Evolutionary conservation across 108 stramenopile genomes (phyloP).

Genomic region (Chaetoceros muelleri): DNA sequence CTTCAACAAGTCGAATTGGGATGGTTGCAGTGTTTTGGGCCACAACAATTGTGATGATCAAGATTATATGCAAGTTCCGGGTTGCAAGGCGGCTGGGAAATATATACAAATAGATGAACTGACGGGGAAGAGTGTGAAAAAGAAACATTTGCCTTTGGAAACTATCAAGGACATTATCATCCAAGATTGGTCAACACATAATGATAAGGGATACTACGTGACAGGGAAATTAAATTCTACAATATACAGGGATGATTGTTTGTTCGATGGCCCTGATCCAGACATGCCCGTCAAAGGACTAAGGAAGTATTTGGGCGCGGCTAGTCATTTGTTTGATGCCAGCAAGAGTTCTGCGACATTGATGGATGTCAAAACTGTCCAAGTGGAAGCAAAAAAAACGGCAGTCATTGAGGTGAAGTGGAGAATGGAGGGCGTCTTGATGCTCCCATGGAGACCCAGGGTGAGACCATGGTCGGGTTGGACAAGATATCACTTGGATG

Average conservation of each 20-base stretch:
- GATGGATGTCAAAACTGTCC: slow-evolving; percentile 16
- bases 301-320: slow-evolving; percentile 66
- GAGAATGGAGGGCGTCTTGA: slow-evolving; percentile 37
- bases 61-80: background rate
- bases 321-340: slow-evolving; percentile 63
- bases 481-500: slow-evolving; percentile 58
- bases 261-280: slow-evolving; percentile 78
- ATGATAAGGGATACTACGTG: slow-evolving; percentile 74
- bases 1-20: background rate
- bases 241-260: slow-evolving; percentile 71
- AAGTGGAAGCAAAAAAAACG: slow-evolving; percentile 6
- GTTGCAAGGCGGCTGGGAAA: slow-evolving; percentile 1
- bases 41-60: no score
- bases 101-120: background rate
- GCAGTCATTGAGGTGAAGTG: slow-evolving; percentile 34
- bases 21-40: background rate
- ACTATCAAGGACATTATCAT: slow-evolving; percentile 10
- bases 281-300: slow-evolving; percentile 83
- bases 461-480: slow-evolving; percentile 49
- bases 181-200: slow-evolving; percentile 27
- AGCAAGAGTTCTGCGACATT: slow-evolving; percentile 39
- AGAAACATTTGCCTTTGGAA: background rate
- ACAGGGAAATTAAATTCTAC: slow-evolving; percentile 61
- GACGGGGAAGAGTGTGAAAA: background rate
- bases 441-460: slow-evolving; percentile 62